Base-by-base conservation (phyloP, 1,284 basidiomycete species). In the Ustilago trichophora region DNA sequence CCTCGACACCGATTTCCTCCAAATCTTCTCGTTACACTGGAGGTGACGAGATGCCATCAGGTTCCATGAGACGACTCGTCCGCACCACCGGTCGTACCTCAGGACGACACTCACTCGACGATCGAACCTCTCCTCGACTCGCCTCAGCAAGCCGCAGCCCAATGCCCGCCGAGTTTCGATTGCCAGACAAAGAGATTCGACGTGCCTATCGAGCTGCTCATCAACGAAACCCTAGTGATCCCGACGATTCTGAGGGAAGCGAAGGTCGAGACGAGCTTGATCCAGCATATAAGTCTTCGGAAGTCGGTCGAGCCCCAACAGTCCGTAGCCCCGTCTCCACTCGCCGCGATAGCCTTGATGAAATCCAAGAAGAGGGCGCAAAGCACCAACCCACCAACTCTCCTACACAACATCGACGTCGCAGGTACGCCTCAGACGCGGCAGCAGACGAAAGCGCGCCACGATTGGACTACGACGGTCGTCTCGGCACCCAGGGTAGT, bases 91-190 rank as follows among this genome's bases (percentile, higher is more conserved):
- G 55, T 12, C 54, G 40, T n/a, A 24, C 50, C 16, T 40, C 66
- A 4, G 60, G 38, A n/a, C 59, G 59, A 40, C 29, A 25, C 15
- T 56, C 64, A 6, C 32, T 62, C 6, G 52, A 59, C 13, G 52
- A 56, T 22, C 48, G 50, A 27, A 43, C 52, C 2, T 53, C 50
- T 15, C 34, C 49, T 1, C 44, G 49, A 22, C 32, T 42, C 24
- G 29, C 57, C 5, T 34, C 51, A 1, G 21, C 59, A 0, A 50
- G 52, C 43, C 65, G 65, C 33, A 63, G 46, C 22, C 60, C 70
- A 4, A 48, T 72, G 59, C 70, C 70, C 0, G 57, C 60, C 40
- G 65, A 69, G 25, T 72, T 72, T 31, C 59, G 70, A 18, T 25
- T 67, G 32, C 63, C 63, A 9, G 55, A 62, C 48, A 66, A 67